Conservation (phyloP, 2,329 filamentous ascomycete species). For the Neonectria magnoliae region DNA sequence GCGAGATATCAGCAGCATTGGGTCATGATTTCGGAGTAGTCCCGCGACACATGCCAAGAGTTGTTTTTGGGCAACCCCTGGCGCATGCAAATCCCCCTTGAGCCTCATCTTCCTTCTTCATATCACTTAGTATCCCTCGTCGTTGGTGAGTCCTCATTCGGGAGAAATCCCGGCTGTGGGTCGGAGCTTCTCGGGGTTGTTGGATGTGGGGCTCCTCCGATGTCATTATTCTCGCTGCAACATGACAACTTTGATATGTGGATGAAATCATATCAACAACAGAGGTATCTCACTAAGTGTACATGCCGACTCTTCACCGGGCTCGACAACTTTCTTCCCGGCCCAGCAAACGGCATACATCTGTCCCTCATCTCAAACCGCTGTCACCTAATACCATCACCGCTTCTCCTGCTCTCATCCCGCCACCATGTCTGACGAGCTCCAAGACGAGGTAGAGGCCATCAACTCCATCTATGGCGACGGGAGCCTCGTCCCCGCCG, state of each 20-base stretch:
- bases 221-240: slow-evolving; percentile 23
- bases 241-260: slow-evolving; percentile 16
- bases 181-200: slow-evolving; percentile 18
- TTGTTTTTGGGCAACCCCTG: background rate
- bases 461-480: slow-evolving; percentile 87
- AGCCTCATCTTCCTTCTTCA: background rate
- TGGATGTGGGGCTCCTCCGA: slow-evolving; percentile 36
- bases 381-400: background rate
- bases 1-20: background rate
- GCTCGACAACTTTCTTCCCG: slow-evolving; percentile 14
- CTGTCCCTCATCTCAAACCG: background rate
- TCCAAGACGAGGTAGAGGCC: slow-evolving; percentile 79
- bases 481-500: slow-evolving; percentile 63
- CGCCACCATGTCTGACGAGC: slow-evolving; percentile 63
- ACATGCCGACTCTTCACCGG: background rate
- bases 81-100: background rate
- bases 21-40: background rate
- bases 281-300: background rate
- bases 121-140: background rate
- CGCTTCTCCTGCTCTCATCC: background rate
- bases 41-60: background rate
- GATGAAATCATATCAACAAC: slow-evolving; percentile 7
- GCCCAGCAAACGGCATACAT: background rate
- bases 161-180: slow-evolving; percentile 21
- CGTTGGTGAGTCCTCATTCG: background rate